Base-by-base conservation (phyloP, 2,329 filamentous ascomycete genomes). In the Pseudogymnoascus sp. region DNA sequence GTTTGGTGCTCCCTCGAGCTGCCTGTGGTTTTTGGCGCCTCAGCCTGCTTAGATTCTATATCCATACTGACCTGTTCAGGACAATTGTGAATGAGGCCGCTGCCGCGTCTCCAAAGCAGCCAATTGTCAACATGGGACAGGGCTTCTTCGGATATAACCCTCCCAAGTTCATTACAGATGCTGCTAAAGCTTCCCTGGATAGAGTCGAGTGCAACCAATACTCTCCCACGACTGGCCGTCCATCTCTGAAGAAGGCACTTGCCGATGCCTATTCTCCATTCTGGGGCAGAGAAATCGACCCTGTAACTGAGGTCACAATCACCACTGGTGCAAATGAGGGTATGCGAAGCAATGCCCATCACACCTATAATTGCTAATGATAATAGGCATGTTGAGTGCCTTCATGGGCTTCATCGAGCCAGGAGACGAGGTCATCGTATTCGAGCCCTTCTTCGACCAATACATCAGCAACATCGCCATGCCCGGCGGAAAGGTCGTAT, bases 401-500 rank as follows among this genome's bases (percentile, higher is more conserved):
- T 97, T 99, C 73, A 97, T 99, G 95, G 95, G 85, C 2, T 99
- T 99, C 70, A 87, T 99, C 64, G 95, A 99, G 76, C 84, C 85
- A 0, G 95, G 91, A 11, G 95, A 99, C 73, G 95, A 99, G 76
- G 95, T 97, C 68, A 97, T 99, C 68, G 84, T 99, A 63, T 97
- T 99, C 74, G 95, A 99, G 79, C 95, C 95, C 9, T 99, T 97
- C 78, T 99, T 97, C 74, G 95, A 99, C 77, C 95, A 99, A 87
- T 96, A 97, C 75, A 96, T 99, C 69, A 92, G 88, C 80, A 99
- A 99, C 77, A 97, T 99, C 67, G 90, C 97, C 76, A 97, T 99
- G 93, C 88, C 95, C 0, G 95, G 95, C 61, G 95, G 95, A 68
- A 96, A 88, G 74, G 91, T 97, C 67, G 88, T 93, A 69, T 97